These are phyloP conservation scores for Nakaseomyces nivariensis DNA, from an alignment of 1,139 yeast species.

Conservation along the genomic window DNA sequence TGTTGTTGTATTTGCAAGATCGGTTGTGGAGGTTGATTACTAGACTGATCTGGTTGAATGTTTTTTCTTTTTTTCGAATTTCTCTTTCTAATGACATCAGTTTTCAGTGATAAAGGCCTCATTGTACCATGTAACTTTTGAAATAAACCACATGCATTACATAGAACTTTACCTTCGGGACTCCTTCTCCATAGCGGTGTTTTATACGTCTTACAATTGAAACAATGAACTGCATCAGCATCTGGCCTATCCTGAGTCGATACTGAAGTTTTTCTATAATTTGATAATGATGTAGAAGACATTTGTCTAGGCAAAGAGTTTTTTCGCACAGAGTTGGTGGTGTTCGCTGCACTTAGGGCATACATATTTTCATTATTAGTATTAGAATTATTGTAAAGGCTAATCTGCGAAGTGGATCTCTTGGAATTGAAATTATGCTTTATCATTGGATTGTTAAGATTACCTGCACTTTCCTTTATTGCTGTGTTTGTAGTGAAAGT, in stretches of 20 bases:
- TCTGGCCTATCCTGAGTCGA: constrained; percentile 14
- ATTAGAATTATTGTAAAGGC: neutral
- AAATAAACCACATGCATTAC: constrained; percentile 94
- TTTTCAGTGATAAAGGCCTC: constrained; percentile 81
- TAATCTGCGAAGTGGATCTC: constrained; percentile 4
- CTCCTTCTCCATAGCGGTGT: constrained; percentile 96
- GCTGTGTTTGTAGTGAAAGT: neutral
- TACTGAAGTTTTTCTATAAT: constrained; percentile 19
- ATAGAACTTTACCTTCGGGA: constrained; percentile 84
- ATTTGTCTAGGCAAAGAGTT: constrained; percentile 21
- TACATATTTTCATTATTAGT: neutral
- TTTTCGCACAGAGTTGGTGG: constrained; percentile 24
- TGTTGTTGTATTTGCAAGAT: neutral
- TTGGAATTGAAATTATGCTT: neutral
- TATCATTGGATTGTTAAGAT: neutral
- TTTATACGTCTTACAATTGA: constrained; percentile 85
- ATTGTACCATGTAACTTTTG: constrained; percentile 90
- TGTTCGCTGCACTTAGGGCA: constrained; percentile 13
- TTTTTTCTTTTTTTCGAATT: constrained; percentile 31
- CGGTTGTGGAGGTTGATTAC: constrained; percentile 7
- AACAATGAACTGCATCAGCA: constrained; percentile 39
- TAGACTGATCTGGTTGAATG: constrained; percentile 9
- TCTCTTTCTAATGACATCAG: constrained; percentile 89
- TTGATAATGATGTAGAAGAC: constrained; percentile 23
- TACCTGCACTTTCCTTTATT: neutral